Evolutionary conservation across 352 stramenopile species (phyloP).

Genomic region (Poterioochromonas sp.): DNA sequence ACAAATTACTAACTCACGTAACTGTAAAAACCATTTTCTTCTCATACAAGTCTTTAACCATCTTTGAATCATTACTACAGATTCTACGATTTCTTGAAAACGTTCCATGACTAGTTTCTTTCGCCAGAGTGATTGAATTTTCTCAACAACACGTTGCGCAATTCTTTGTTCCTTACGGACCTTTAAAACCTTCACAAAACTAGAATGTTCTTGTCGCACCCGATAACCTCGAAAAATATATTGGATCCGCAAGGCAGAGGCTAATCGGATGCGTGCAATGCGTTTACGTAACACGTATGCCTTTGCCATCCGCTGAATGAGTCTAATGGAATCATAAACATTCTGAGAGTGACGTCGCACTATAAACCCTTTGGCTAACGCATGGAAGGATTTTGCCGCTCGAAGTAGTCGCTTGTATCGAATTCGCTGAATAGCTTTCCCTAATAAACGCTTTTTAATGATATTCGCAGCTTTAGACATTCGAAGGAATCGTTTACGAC

Average conservation of each 20-base stretch:
- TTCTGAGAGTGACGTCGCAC: not conserved
- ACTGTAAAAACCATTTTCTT: not conserved
- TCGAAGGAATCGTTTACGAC: not conserved
- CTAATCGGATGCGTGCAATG: not conserved
- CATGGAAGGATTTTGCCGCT: not conserved
- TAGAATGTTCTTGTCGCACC: not conserved
- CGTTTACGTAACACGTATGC: not conserved
- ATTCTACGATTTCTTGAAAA: constrained; percentile 2
- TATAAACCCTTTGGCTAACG: not conserved
- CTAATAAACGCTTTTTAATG: constrained; percentile 18
- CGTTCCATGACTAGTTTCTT: not conserved
- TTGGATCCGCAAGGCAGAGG: not conserved
- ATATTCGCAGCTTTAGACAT: not conserved
- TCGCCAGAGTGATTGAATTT: constrained; percentile 21
- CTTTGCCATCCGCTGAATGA: not conserved
- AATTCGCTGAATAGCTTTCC: constrained; percentile 11
- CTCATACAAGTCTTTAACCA: not conserved
- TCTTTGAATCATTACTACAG: not conserved
- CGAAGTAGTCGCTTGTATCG: constrained; percentile 12
- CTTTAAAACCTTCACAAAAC: not conserved
- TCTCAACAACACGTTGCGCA: not conserved
- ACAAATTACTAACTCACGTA: not conserved
- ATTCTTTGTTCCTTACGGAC: constrained; percentile 18
- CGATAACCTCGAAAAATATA: constrained; percentile 2
- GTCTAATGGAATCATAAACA: not conserved